Evolutionary conservation across 2,329 filamentous ascomycete species (phyloP).

Genomic region (Daldinia eschscholtzii): DNA sequence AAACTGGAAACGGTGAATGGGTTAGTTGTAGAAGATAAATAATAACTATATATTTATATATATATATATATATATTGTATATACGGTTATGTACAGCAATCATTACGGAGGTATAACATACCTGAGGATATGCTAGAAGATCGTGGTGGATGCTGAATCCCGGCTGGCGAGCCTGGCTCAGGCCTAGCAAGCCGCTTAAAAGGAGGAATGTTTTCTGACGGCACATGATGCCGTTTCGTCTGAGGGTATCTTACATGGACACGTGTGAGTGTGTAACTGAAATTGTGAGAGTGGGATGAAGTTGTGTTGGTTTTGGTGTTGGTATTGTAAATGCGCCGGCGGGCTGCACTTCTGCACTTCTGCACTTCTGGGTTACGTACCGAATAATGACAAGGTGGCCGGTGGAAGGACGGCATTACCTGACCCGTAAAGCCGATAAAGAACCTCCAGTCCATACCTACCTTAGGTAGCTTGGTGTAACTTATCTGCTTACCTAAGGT

Average conservation of each 20-base stretch:
- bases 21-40: background rate
- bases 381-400: constrained; percentile 30
- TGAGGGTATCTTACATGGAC: constrained; percentile 54
- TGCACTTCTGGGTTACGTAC: constrained; percentile 8
- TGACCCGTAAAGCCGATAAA: constrained; percentile 3
- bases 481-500: background rate
- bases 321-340: constrained; percentile 9
- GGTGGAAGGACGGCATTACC: constrained; percentile 13
- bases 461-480: too few species aligned
- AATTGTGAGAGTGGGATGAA: background rate
- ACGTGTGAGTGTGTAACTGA: background rate
- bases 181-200: constrained; percentile 57
- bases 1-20: constrained; percentile 66
- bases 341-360: background rate
- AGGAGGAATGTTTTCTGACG: constrained; percentile 61
- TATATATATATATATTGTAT: background rate
- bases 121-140: constrained; percentile 87
- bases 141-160: constrained; percentile 91
- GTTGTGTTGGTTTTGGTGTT: background rate
- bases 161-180: constrained; percentile 63
- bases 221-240: constrained; percentile 62
- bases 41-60: background rate
- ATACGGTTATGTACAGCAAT: background rate
- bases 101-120: constrained; percentile 56
- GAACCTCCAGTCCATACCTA: background rate